Conservation (phyloP, 768 basidiomycete species). For the Sistotremastrum niveocremeum region DNA sequence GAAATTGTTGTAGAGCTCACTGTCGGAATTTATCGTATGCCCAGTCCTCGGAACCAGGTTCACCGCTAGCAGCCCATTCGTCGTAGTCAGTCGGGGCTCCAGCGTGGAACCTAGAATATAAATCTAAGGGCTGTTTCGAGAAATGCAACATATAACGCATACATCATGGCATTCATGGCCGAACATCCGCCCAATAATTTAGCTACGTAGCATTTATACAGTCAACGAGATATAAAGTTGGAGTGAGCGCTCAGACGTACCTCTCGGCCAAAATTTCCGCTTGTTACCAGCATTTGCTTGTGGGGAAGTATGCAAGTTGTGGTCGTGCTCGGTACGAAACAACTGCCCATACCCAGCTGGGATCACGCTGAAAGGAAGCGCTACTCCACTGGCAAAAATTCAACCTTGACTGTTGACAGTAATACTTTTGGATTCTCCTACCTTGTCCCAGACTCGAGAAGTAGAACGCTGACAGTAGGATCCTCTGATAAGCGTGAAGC, state of each 20-base stretch:
- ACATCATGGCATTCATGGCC: slow-evolving; percentile 49
- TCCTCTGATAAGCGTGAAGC: slow-evolving; percentile 47
- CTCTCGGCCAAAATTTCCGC: slow-evolving; percentile 51
- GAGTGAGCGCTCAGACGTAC: slow-evolving; percentile 18
- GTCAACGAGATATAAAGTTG: neutral
- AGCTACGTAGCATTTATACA: neutral
- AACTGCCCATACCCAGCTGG: slow-evolving; percentile 23
- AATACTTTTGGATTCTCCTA: slow-evolving; percentile 11
- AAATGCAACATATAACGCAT: neutral
- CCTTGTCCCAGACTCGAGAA: slow-evolving; percentile 53
- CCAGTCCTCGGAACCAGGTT: slow-evolving; percentile 41
- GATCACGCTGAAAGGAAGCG: slow-evolving; percentile 25
- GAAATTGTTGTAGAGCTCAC: slow-evolving; percentile 17
- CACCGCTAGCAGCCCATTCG: slow-evolving; percentile 41
- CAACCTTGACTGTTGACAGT: neutral
- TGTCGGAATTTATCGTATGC: slow-evolving; percentile 38
- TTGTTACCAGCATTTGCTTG: slow-evolving; percentile 35
- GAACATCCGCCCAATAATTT: slow-evolving; percentile 27
- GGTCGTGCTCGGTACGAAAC: slow-evolving; percentile 36
- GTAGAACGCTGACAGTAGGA: slow-evolving; percentile 35
- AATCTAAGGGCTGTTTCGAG: neutral
- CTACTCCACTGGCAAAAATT: slow-evolving; percentile 25
- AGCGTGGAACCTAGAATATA: slow-evolving; percentile 29
- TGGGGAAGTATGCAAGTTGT: slow-evolving; percentile 40
- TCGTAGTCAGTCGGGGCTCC: slow-evolving; percentile 59